Evolutionary conservation across 345 rosid species (phyloP), one percentile per base, ranked within the genome.

Genomic region (Gynandropsis gynandra): DNA sequence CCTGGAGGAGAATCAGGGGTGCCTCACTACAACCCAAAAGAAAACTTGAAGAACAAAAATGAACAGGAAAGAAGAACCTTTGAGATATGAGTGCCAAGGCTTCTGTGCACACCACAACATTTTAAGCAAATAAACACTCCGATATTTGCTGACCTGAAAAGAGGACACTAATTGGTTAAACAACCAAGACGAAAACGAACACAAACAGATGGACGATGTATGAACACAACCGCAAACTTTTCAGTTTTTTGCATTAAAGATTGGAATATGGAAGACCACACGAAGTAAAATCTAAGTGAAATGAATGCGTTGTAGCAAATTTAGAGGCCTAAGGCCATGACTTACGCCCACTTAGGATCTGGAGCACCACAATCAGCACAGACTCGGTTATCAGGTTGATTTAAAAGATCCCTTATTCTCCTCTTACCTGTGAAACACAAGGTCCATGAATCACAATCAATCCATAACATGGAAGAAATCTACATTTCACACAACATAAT

Each of bases 281-380:
- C 16, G 27, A 47, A 5, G 24, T 9, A 21, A 16, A 29, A 33
- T 8, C 7, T 9, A 1, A 1, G 36, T 0, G 9, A 41, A 46
- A 0, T 10, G 42, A 17, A 17, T 19, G 18, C 39, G 19, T 8
- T 16, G 35, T 2, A 5, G 15, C 8, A 31, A 11, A 46, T 24
- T 4, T 2, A 27, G 32, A 38, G 32, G 59, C 14, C 43, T n/a
- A 16, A 41, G 19, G 56, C 21, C 15, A 21, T 20, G 16, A 37
- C 99, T 79, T 77, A 92, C 99, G 99, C 99, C 99, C 99, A 92
- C 58, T 92, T 92, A 51, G 99, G 99, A 85, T 85, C 97, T 3
- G 89, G 82, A 59, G 97, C 95, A 48, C 81, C 73, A 50, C 99
- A 92, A 72, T 92, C 99, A 63, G 99, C 99, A 69, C 99, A 92